These are phyloP conservation scores for Histomonas meleagridis DNA, from an alignment of 208 protist genomes.

Conservation along the genomic window DNA sequence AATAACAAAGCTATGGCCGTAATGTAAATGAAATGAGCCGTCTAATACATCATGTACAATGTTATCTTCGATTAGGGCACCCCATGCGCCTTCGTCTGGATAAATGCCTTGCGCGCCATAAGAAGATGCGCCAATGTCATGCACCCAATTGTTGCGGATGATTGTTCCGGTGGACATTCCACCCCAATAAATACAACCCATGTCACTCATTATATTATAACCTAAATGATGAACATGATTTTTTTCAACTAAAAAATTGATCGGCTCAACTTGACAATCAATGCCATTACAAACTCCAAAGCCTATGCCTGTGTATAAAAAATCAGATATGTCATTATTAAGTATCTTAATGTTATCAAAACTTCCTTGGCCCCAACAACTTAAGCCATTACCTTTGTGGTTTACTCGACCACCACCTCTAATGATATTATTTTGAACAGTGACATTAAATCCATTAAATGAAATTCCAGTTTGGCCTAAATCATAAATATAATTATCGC, in stretches of 20 bases:
- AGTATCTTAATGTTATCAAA: neutral
- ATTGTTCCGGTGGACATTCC: neutral
- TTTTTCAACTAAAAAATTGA: neutral
- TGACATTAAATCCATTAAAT: too few species aligned
- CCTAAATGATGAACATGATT: neutral
- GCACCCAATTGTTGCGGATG: neutral
- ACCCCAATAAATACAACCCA: neutral
- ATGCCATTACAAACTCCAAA: neutral
- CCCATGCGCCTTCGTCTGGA: neutral
- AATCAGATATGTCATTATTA: neutral
- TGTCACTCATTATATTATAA: neutral
- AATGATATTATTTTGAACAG: neutral
- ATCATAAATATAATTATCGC: too few species aligned
- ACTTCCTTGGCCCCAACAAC: neutral
- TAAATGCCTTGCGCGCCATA: neutral
- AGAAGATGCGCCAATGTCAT: neutral
- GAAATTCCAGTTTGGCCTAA: too few species aligned
- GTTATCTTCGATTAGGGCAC: neutral
- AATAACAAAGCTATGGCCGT: neutral
- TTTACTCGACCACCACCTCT: neutral
- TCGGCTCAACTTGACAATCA: neutral
- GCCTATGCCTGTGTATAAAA: neutral
- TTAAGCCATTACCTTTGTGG: neutral
- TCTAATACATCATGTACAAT: neutral
- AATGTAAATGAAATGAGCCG: neutral